A percentile compares a stretch with the other conserved stretches of the same genome.
phyloP scores from a whole-genome alignment of 495 filamentous ascomycete genomes.

The Thozetella sp. region DNA sequence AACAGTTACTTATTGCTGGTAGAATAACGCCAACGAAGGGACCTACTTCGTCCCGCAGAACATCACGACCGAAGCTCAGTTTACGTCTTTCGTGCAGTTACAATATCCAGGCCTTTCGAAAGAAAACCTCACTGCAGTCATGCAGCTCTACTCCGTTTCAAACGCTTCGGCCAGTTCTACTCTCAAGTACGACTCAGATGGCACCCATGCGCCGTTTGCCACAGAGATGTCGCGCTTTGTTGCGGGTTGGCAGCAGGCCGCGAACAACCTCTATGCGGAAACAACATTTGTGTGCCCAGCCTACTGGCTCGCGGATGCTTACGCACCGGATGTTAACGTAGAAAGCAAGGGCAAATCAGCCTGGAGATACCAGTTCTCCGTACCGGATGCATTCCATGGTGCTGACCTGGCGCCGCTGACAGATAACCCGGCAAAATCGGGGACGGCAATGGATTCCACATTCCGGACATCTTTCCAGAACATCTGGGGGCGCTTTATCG shows the following conservation, averaged over 20 bases:
- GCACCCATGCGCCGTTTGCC: conserved; percentile 24
- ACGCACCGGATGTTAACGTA: conserved; percentile 16
- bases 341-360: conserved; percentile 16
- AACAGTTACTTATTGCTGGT: not conserved
- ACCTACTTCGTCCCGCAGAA: conserved; percentile 50
- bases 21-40: conserved; percentile 27
- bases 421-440: conserved; percentile 4
- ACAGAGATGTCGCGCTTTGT: conserved; percentile 26
- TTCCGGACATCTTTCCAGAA: conserved; percentile 29
- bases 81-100: conserved; percentile 41
- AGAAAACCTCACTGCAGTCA: conserved; percentile 40
- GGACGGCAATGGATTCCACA: conserved; percentile 16
- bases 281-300: conserved; percentile 61
- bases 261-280: conserved; percentile 57
- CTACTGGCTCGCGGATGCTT: conserved; percentile 64
- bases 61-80: conserved; percentile 44
- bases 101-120: conserved; percentile 53
- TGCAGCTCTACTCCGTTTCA: conserved; percentile 45
- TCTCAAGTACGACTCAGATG: conserved; percentile 22
- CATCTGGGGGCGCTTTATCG: conserved; percentile 57
- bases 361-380: conserved; percentile 65
- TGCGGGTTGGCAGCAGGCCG: conserved; percentile 29
- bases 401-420: conserved; percentile 40
- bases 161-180: conserved; percentile 13
- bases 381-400: conserved; percentile 55